Conservation (phyloP, 2,329 filamentous ascomycete genomes). For the Chaetothyriales sp. region DNA sequence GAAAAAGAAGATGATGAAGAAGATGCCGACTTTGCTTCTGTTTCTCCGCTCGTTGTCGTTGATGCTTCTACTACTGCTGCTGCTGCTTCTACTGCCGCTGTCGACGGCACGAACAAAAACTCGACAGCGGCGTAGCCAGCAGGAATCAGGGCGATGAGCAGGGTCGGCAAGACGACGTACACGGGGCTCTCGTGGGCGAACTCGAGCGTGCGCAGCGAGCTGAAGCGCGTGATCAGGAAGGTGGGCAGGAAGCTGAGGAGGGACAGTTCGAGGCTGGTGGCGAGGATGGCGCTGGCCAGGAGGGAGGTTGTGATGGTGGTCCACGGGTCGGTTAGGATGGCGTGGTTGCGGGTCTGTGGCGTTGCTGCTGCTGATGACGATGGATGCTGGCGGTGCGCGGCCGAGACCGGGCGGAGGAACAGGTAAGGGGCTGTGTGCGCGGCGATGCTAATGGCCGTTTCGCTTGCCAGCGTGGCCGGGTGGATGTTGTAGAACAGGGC, state of each 20-base stretch:
- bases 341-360: constrained; percentile 43
- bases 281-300: constrained; percentile 59
- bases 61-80: constrained; percentile 7
- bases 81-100: constrained; percentile 32
- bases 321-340: constrained; percentile 47
- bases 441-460: constrained; percentile 52
- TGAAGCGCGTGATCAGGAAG: constrained; percentile 61
- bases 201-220: constrained; percentile 52
- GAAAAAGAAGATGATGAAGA: constrained; percentile 27
- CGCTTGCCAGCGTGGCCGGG: constrained; percentile 43
- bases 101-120: constrained; percentile 55
- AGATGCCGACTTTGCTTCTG: background rate
- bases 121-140: constrained; percentile 56
- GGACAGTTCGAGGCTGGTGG: constrained; percentile 53
- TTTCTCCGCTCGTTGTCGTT: no score
- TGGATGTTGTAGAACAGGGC: constrained; percentile 61
- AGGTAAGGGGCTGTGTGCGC: constrained; percentile 59
- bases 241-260: constrained; percentile 56
- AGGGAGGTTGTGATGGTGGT: constrained; percentile 51
- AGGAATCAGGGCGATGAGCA: constrained; percentile 42
- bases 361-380: constrained; percentile 1
- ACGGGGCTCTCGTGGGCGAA: constrained; percentile 51
- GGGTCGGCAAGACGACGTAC: constrained; percentile 22
- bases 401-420: constrained; percentile 53
- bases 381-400: constrained; percentile 43